Percentiles rank a stretch among this genome's conserved stretches.
Conservation (phyloP, 352 stramenopile genomes). For the Saprolegnia parasitica region DNA sequence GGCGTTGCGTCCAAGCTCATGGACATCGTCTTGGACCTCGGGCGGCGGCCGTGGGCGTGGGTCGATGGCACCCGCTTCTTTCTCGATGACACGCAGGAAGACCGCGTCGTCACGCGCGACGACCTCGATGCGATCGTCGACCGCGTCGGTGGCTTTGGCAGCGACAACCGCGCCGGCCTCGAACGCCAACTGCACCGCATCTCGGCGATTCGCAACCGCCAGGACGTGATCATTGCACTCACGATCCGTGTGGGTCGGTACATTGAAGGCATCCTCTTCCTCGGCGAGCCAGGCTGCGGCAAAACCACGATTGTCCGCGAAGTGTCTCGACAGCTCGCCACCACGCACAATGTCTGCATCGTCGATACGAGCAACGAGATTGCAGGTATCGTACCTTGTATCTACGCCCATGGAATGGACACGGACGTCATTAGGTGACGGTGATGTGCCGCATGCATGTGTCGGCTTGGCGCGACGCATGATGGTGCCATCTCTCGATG, state of each 20-base stretch:
- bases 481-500: slow-evolving; percentile 32
- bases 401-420: no score
- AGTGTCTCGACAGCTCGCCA: slow-evolving; percentile 55
- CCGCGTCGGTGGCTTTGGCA: slow-evolving; percentile 52
- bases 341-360: slow-evolving; percentile 71
- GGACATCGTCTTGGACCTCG: slow-evolving; percentile 41
- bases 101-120: slow-evolving; percentile 35
- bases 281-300: slow-evolving; percentile 56
- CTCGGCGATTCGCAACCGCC: slow-evolving; percentile 60
- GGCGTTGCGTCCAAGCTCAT: slow-evolving; percentile 31
- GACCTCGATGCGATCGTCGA: slow-evolving; percentile 53
- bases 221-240: slow-evolving; percentile 50
- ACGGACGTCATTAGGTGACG: slow-evolving; percentile 34
- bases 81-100: slow-evolving; percentile 30
- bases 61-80: slow-evolving; percentile 32
- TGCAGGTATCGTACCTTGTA: no score
- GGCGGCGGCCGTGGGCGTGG: slow-evolving; percentile 36
- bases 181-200: slow-evolving; percentile 74
- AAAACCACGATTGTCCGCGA: slow-evolving; percentile 87
- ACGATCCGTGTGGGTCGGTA: slow-evolving; percentile 72
- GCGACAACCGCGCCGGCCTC: slow-evolving; percentile 73
- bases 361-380: slow-evolving; percentile 91
- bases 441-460: slow-evolving; percentile 64
- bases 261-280: slow-evolving; percentile 56
- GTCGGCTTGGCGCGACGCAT: slow-evolving; percentile 31